Evolutionary conservation across 177 flowering plant species (phyloP), one percentile per base, ranked within the genome.

Genomic region (Vitis hybrid): DNA sequence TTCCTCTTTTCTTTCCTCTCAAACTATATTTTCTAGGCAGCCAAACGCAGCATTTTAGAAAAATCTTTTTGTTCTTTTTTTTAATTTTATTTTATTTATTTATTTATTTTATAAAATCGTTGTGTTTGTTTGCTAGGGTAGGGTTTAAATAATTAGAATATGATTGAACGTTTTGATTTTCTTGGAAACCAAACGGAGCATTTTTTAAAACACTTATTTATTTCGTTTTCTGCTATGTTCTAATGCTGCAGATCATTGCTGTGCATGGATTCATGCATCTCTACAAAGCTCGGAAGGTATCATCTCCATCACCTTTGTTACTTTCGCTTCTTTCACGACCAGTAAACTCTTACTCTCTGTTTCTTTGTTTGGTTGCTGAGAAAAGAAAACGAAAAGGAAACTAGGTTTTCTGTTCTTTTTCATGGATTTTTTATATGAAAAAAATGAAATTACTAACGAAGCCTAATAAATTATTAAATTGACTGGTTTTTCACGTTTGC

Each of bases 241-340:
- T 12, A n/a, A n/a, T 67, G 24, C 56, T 38, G 56, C 76, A 80
- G 80, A 71, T 80, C 58, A 58, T 80, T 19, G 11, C 3, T 50
- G 68, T 80, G 69, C 78, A 80, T 73, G 83, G 83, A 4, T 77
- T 77, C 66, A 74, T 10, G 72, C 68, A 38, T 7, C 13, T 70
- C 58, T 7, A 51, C 51, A 33, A 49, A 11, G 11, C 1, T 19
- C 47, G 9, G 47, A 22, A 24, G 31, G 33, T n/a, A 14, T 62
- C 15, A 12, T 47, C 9, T 59, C 24, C 12, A 20, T 59, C 24
- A 1, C 38, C 24, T 20, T 38, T 31, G 22, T 8, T 22, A 19
- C 31, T 59, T 38, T 38, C 47, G 47, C 47, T 38, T 38, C 47
- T 38, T 38, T 38, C 8, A 38, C 47, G 47, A 38, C 47, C 47